phyloP scores from a whole-genome alignment of 495 filamentous ascomycete species.

The Penicillium tannophilum region DNA sequence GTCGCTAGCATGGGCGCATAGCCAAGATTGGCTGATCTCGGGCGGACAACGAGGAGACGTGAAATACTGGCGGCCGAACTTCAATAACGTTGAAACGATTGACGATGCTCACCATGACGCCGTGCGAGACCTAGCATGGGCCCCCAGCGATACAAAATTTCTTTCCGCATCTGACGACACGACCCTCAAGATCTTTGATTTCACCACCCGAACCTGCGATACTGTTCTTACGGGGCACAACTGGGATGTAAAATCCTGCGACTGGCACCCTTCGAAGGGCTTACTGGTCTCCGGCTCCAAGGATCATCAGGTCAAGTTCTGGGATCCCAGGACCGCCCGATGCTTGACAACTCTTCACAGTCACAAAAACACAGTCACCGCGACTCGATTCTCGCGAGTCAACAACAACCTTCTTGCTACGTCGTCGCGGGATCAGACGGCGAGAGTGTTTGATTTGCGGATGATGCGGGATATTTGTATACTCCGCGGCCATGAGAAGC shows the following conservation, averaged over 20 bases:
- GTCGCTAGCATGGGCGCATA: slow-evolving; percentile 85
- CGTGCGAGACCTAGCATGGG: slow-evolving; percentile 89
- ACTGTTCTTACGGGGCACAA: slow-evolving; percentile 83
- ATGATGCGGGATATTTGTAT: slow-evolving; percentile 98
- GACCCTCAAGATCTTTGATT: slow-evolving; percentile 93
- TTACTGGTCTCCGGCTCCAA: slow-evolving; percentile 95
- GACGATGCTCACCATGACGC: slow-evolving; percentile 89
- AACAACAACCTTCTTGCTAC: slow-evolving; percentile 85
- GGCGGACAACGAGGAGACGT: slow-evolving; percentile 93
- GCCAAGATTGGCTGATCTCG: slow-evolving; percentile 93
- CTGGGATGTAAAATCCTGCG: slow-evolving; percentile 94
- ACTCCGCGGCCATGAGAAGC: slow-evolving; percentile 90
- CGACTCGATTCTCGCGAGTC: slow-evolving; percentile 80
- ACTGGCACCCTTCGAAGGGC: slow-evolving; percentile 97
- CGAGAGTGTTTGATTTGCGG: slow-evolving; percentile 88
- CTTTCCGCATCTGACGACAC: slow-evolving; percentile 94
- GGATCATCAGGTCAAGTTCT: slow-evolving; percentile 94
- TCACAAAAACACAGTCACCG: slow-evolving; percentile 96
- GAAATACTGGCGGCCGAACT: slow-evolving; percentile 99
- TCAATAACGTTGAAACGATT: slow-evolving; percentile 96
- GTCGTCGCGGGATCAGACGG: slow-evolving; percentile 87
- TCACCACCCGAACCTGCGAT: slow-evolving; percentile 81
- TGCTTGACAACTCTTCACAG: slow-evolving; percentile 93
- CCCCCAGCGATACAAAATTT: slow-evolving; percentile 91
- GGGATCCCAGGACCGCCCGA: slow-evolving; percentile 88